Percentiles rank a stretch among this genome's conserved stretches.
Evolutionary conservation across 495 filamentous ascomycete genomes (phyloP).

Genomic region (Neurospora pannonica): DNA sequence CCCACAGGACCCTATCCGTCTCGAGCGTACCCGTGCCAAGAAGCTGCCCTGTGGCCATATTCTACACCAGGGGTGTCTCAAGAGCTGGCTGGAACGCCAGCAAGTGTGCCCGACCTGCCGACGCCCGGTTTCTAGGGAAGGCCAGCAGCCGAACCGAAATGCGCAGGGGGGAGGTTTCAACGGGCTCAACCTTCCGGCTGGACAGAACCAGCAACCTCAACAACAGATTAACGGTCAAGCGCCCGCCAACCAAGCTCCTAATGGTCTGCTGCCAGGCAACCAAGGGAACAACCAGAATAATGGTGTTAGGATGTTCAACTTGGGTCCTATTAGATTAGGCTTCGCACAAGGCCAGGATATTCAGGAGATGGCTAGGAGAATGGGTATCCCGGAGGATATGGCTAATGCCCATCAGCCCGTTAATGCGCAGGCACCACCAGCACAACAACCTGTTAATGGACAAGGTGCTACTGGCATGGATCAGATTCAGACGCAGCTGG

Average conservation of each 20-base stretch:
- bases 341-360: conserved; percentile 45
- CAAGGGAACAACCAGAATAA: conserved; percentile 20
- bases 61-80: conserved; percentile 84
- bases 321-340: conserved; percentile 51
- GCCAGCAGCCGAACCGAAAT: conserved; percentile 15
- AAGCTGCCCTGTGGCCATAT: conserved; percentile 96
- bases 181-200: conserved; percentile 19
- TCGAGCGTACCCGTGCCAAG: conserved; percentile 82
- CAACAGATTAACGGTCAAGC: conserved; percentile 19
- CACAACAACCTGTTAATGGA: conserved; percentile 1
- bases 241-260: conserved; percentile 14
- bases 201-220: conserved; percentile 20
- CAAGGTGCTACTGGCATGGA: conserved; percentile 11
- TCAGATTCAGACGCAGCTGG: conserved; percentile 46
- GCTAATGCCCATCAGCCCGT: conserved; percentile 2
- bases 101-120: conserved; percentile 96
- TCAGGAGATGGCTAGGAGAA: conserved; percentile 34
- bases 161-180: conserved; percentile 22
- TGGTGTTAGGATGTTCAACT: conserved; percentile 45
- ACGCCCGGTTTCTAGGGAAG: conserved; percentile 56
- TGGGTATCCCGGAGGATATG: conserved; percentile 22
- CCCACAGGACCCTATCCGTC: conserved; percentile 35
- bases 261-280: not conserved
- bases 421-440: not conserved
- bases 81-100: conserved; percentile 96